These are phyloP conservation scores for Leishmania tropica DNA, from an alignment of 208 protist species.

Conservation along the genomic window DNA sequence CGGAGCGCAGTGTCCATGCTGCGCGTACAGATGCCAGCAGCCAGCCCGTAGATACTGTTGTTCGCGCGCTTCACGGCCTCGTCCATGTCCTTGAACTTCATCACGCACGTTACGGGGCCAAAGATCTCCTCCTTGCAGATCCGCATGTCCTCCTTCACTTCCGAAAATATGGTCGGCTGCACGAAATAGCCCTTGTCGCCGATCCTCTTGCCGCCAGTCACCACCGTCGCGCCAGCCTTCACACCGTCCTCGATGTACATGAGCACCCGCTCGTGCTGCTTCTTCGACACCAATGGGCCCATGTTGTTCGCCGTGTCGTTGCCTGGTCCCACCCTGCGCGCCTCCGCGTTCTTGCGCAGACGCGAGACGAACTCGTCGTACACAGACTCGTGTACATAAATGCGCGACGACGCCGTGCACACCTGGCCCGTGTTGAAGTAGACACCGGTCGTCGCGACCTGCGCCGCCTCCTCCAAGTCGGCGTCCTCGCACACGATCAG, in stretches of 20 bases:
- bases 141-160: slow-evolving; percentile 73
- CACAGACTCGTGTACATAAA: slow-evolving; percentile 83
- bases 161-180: slow-evolving; percentile 80
- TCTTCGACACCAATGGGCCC: slow-evolving; percentile 73
- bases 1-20: slow-evolving; percentile 73
- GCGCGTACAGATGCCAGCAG: slow-evolving; percentile 79
- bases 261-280: slow-evolving; percentile 74
- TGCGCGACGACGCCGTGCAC: slow-evolving; percentile 84
- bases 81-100: slow-evolving; percentile 84
- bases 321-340: slow-evolving; percentile 59
- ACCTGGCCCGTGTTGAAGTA: slow-evolving; percentile 88
- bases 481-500: slow-evolving; percentile 88
- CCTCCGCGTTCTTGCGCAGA: slow-evolving; percentile 54
- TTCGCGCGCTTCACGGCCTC: slow-evolving; percentile 85
- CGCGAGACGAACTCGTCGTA: slow-evolving; percentile 82
- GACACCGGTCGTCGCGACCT: slow-evolving; percentile 55
- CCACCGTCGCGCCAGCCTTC: slow-evolving; percentile 69
- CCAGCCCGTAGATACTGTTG: slow-evolving; percentile 81
- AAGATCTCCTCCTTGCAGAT: slow-evolving; percentile 92
- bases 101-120: slow-evolving; percentile 84
- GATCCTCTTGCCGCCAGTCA: slow-evolving; percentile 58
- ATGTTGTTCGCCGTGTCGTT: slow-evolving; percentile 47
- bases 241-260: slow-evolving; percentile 79
- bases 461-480: slow-evolving; percentile 71
- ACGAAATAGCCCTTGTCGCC: slow-evolving; percentile 84